Percentiles rank a stretch among this genome's conserved stretches.
phyloP scores from a whole-genome alignment of 495 filamentous ascomycete genomes.

The Xylaria bambusicola region DNA sequence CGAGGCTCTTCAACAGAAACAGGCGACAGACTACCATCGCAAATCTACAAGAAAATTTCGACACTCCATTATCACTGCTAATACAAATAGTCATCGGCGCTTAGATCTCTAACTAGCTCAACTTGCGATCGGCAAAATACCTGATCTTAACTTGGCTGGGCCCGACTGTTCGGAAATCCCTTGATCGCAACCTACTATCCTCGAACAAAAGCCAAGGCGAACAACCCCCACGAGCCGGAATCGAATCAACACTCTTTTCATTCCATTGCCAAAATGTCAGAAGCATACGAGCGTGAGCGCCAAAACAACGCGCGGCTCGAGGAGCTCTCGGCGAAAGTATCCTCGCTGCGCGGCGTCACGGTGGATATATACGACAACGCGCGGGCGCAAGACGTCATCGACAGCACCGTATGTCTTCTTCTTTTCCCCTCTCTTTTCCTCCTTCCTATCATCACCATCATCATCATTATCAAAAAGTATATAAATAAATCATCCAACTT shows the following conservation, averaged over 20 bases:
- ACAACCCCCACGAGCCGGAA: neutral
- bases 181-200: no score
- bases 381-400: conserved; percentile 79
- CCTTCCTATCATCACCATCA: neutral
- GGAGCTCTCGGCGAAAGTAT: conserved; percentile 86
- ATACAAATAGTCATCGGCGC: no score
- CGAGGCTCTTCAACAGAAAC: neutral
- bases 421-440: neutral
- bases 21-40: no score
- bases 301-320: conserved; percentile 96
- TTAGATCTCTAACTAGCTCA: no score
- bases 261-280: conserved; percentile 67
- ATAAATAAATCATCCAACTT: neutral
- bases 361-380: conserved; percentile 97
- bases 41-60: no score
- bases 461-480: neutral
- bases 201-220: neutral
- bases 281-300: conserved; percentile 91
- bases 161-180: no score
- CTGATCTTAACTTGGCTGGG: no score
- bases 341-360: conserved; percentile 92
- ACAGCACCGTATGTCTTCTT: conserved; percentile 67
- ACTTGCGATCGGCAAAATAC: no score
- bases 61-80: no score
- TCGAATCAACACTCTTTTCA: no score